phyloP scores from a whole-genome alignment of 306 rosid species.

The Vicia sativa region DNA sequence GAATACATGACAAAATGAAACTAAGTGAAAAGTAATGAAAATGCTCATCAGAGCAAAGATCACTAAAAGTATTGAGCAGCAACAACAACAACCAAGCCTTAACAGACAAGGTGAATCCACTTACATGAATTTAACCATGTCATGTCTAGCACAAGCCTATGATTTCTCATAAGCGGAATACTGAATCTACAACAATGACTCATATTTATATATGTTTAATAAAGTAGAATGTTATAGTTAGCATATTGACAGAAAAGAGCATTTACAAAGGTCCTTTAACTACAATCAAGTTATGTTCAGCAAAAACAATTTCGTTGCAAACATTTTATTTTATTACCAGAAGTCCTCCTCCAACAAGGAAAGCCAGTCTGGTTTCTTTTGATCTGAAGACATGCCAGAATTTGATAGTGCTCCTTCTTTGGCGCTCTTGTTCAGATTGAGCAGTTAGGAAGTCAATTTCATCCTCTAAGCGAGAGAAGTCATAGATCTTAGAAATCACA shows the following conservation, averaged over 20 bases:
- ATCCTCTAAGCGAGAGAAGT: conserved; percentile 71
- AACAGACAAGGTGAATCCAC: not conserved
- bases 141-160: conserved; percentile 1
- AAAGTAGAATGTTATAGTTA: conserved; percentile 14
- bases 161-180: conserved; percentile 20
- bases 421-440: conserved; percentile 74
- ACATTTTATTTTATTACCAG: conserved; percentile 56
- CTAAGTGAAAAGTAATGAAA: conserved; percentile 9
- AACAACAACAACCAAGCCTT: not conserved
- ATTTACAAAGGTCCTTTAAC: conserved; percentile 24
- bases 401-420: conserved; percentile 55
- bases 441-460: conserved; percentile 75
- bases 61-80: not conserved
- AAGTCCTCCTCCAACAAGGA: conserved; percentile 83
- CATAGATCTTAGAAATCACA: conserved; percentile 74
- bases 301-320: not conserved
- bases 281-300: conserved; percentile 6
- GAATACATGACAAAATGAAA: conserved; percentile 15
- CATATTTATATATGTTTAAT: not conserved
- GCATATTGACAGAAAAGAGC: conserved; percentile 15
- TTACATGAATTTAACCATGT: not conserved
- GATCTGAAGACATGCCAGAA: conserved; percentile 62
- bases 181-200: conserved; percentile 15
- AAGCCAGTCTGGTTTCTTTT: conserved; percentile 84
- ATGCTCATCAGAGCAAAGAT: not conserved